Evolutionary conservation across 2,329 filamentous ascomycete genomes (phyloP).

Genomic region (Colletotrichum sp.): DNA sequence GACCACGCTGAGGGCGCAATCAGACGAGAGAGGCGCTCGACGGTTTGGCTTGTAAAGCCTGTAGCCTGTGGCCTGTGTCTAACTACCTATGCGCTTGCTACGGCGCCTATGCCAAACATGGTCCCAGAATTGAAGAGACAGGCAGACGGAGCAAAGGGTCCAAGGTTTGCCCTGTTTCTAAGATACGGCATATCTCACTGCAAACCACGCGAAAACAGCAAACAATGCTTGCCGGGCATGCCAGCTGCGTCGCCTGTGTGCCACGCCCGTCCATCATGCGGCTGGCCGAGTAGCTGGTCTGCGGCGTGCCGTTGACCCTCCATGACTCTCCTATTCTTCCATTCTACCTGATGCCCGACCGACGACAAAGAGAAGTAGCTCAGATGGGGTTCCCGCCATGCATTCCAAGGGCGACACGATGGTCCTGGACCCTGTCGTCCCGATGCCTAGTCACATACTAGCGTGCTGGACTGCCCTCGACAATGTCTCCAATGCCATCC

Average conservation of each 20-base stretch:
- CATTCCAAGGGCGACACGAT: not conserved
- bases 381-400: not conserved
- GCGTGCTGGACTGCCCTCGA: not conserved
- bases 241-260: not conserved
- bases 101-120: not conserved
- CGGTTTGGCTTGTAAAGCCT: not conserved
- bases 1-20: not conserved
- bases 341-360: not conserved
- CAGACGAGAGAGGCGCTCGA: not conserved
- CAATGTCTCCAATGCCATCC: not conserved
- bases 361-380: not conserved
- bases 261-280: not conserved
- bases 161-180: not conserved
- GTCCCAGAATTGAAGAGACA: not conserved
- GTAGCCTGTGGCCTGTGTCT: not conserved
- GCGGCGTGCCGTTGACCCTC: not conserved
- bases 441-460: not conserved
- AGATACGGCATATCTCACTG: not conserved
- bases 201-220: conserved; percentile 1
- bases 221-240: not conserved
- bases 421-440: not conserved
- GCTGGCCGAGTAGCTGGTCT: conserved; percentile 10
- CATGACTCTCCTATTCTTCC: not conserved
- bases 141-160: not conserved
- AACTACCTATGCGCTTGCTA: not conserved